Conservation (phyloP, 2,329 filamentous ascomycete genomes). For the Zymoseptoria passerinii region DNA sequence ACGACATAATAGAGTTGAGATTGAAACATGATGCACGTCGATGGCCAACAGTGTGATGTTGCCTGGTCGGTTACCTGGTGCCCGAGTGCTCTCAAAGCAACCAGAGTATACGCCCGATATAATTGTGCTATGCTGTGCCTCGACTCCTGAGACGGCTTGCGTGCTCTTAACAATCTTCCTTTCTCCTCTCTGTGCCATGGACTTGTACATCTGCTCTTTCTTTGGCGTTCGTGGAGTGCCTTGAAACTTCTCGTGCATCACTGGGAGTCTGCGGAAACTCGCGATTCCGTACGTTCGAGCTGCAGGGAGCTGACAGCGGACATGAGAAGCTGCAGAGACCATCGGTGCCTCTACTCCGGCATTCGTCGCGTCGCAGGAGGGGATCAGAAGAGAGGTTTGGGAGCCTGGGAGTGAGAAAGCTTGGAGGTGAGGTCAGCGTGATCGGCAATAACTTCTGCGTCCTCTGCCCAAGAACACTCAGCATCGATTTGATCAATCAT, state of each 20-base stretch:
- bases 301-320: not conserved
- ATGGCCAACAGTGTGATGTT: not conserved
- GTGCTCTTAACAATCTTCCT: not conserved
- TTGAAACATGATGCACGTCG: not conserved
- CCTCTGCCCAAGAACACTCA: too few species aligned
- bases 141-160: not conserved
- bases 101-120: not conserved
- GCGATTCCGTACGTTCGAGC: not conserved
- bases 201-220: not conserved
- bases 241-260: not conserved
- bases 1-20: not conserved
- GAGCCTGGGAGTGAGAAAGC: too few species aligned
- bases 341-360: too few species aligned
- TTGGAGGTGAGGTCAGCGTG: too few species aligned
- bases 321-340: too few species aligned
- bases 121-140: not conserved
- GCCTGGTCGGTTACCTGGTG: not conserved
- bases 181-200: not conserved
- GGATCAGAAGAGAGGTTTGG: too few species aligned
- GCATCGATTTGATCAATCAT: too few species aligned
- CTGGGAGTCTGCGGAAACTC: not conserved
- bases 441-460: too few species aligned
- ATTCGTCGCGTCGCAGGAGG: too few species aligned
- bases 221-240: not conserved
- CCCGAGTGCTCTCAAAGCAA: not conserved